These are phyloP conservation scores for Endotrypanum monterogeii DNA, from an alignment of 208 protist species.

Conservation along the genomic window DNA sequence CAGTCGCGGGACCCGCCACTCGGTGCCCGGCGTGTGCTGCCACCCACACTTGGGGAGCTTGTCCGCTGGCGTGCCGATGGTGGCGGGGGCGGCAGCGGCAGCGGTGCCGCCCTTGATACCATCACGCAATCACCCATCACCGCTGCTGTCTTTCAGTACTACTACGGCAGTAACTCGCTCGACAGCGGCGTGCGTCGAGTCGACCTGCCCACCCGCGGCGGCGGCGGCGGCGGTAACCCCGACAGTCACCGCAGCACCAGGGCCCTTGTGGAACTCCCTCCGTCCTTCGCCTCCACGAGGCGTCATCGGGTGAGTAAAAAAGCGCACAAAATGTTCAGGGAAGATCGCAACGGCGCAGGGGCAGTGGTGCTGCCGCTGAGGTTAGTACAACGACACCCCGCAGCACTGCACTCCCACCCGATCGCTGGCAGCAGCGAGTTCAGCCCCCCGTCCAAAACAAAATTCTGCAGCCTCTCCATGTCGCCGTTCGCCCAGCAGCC, in stretches of 20 bases:
- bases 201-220: not conserved
- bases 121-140: conserved; percentile 23
- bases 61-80: conserved; percentile 53
- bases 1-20: conserved; percentile 12
- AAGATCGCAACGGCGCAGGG: conserved; percentile 28
- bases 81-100: conserved; percentile 9
- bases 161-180: conserved; percentile 9
- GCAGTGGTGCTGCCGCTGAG: conserved; percentile 44
- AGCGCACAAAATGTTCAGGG: conserved; percentile 57
- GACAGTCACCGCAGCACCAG: not conserved
- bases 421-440: not conserved
- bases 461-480: not conserved
- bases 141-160: conserved; percentile 25
- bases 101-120: not conserved
- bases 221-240: not conserved
- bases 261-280: conserved; percentile 4
- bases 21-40: conserved; percentile 33
- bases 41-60: conserved; percentile 51
- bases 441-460: not conserved
- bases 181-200: not conserved
- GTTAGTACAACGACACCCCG: not conserved
- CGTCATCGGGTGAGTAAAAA: conserved; percentile 39
- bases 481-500: not conserved
- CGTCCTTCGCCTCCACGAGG: conserved; percentile 38
- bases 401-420: not conserved